Evolutionary conservation across 805 yeast genomes (phyloP), one percentile per base, ranked within the genome.

Genomic region (Pichia deserticola): DNA sequence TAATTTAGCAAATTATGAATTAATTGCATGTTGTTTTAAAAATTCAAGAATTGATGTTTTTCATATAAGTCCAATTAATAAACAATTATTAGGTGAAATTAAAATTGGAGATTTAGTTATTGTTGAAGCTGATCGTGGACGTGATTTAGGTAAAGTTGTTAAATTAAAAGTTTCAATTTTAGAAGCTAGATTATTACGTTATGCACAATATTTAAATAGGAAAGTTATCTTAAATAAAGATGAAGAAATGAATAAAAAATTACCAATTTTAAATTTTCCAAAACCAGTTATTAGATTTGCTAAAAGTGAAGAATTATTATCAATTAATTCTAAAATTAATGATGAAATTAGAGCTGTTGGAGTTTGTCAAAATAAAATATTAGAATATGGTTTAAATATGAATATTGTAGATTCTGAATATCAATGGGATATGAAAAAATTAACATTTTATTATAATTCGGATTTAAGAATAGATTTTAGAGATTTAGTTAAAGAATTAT

Each of bases 41-140:
- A 80, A 84, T 32, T 87, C 89, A 8, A 72, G 97, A 40, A 68
- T 83, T 49, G 96, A 89, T 64, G 88, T 87, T 8, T 88, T 85
- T 59, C 80, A 78, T 60, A 66, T 82, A 25, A 81, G 88, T 2
- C 69, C 54, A 13, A 63, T 60, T 29, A 54, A 57, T 42, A 56
- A 51, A 32, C 54, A 59, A 34, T 38, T 50, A 32, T 42, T 52
- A 27, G 57, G 65, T 30, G 58, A 55, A 34, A 64, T 81, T 40
- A 67, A 70, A 45, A 65, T 71, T 5, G 86, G 86, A 27, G 89
- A 84, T 60, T 72, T 84, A 59, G 92, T 87, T 13, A 78, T 86
- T 59, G 95, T 86, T 15, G 92, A 86, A 60, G 95, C 93, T 1
- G 95, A 86, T 60, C 71, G 95, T 35, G 95, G 95, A 36, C 68